phyloP scores from a whole-genome alignment of 495 filamentous ascomycete genomes.

The Podospora fimiseda region DNA sequence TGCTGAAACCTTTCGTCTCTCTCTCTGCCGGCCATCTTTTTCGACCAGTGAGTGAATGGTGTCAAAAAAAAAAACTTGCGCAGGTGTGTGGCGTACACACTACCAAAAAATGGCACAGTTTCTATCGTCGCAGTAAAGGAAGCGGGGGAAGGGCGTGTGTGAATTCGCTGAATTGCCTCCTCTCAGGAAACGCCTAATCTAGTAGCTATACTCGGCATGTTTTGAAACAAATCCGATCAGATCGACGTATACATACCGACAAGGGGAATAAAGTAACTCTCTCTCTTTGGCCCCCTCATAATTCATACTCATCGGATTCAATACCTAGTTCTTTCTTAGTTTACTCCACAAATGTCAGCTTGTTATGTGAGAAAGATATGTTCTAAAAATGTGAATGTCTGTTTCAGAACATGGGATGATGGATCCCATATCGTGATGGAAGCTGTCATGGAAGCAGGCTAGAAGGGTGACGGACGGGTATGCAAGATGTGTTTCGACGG shows the following conservation, averaged over 20 bases:
- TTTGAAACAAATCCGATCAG: conserved; percentile 18
- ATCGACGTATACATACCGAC: conserved; percentile 9
- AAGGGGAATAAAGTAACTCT: conserved; percentile 2
- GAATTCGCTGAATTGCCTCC: background rate
- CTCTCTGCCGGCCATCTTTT: conserved; percentile 5
- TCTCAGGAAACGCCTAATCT: conserved; percentile 1
- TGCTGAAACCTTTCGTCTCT: conserved; percentile 12
- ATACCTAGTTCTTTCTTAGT: too few species aligned
- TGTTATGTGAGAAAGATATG: too few species aligned
- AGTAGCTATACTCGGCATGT: conserved; percentile 8
- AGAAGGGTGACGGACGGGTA: background rate
- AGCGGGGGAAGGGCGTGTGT: conserved; percentile 1
- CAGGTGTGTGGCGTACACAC: background rate
- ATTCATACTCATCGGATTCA: too few species aligned
- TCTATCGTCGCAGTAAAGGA: background rate
- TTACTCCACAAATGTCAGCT: too few species aligned
- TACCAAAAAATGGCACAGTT: background rate
- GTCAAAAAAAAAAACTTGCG: background rate
- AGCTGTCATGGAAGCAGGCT: conserved; percentile 1
- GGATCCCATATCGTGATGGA: too few species aligned
- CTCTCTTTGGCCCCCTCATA: too few species aligned
- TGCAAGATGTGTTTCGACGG: background rate
- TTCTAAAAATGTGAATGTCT: too few species aligned
- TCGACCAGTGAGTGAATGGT: background rate
- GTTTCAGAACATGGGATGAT: too few species aligned